Evolutionary conservation across 2,329 filamentous ascomycete species (phyloP).

Genomic region (Exophiala spinifera): DNA sequence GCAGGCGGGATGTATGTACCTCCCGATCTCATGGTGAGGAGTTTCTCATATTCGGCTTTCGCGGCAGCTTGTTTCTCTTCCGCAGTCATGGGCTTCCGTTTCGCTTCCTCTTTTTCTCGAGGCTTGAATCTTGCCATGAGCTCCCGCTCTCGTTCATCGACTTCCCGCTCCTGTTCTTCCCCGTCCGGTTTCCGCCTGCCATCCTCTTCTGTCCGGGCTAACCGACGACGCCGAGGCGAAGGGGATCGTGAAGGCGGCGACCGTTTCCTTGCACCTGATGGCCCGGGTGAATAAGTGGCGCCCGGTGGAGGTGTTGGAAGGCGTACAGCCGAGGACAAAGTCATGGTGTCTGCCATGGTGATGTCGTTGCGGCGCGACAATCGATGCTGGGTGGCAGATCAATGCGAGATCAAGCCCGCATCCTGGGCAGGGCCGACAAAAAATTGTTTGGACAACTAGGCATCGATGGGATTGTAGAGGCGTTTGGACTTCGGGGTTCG

Average conservation of each 20-base stretch:
- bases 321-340: slow-evolving; percentile 55
- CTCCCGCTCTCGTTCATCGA: slow-evolving; percentile 49
- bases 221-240: slow-evolving; percentile 50
- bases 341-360: slow-evolving; percentile 44
- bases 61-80: slow-evolving; percentile 84
- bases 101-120: slow-evolving; percentile 46
- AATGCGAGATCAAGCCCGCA: neutral
- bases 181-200: slow-evolving; percentile 29
- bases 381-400: neutral
- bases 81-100: slow-evolving; percentile 58
- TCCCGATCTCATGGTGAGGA: slow-evolving; percentile 87
- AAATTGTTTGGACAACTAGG: neutral
- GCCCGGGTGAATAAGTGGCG: slow-evolving; percentile 47
- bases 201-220: slow-evolving; percentile 40
- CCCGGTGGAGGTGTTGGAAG: slow-evolving; percentile 56
- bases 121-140: slow-evolving; percentile 54
- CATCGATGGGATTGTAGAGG: neutral
- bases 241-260: slow-evolving; percentile 55
- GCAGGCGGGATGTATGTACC: slow-evolving; percentile 96
- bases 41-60: slow-evolving; percentile 89
- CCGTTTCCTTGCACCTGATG: slow-evolving; percentile 54
- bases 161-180: slow-evolving; percentile 49
- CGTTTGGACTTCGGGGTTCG: neutral
- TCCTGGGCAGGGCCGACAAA: neutral
- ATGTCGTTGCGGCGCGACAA: neutral